These are phyloP conservation scores for Climacium dendroides DNA, from an alignment of 225 moss, liverwort and hornwort genomes.

Conservation along the genomic window DNA sequence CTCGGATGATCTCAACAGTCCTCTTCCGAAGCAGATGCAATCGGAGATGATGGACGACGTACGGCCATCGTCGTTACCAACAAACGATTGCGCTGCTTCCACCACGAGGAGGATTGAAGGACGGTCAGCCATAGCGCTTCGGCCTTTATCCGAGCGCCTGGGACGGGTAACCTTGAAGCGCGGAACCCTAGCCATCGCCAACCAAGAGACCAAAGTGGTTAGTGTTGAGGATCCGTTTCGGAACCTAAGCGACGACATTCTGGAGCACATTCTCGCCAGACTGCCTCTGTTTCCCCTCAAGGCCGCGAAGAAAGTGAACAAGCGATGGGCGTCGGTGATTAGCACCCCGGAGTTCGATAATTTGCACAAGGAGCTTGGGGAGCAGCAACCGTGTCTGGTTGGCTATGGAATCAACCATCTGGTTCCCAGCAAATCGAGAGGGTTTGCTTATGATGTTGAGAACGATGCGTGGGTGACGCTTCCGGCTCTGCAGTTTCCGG, in stretches of 20 bases:
- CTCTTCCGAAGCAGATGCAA: constrained; percentile 17
- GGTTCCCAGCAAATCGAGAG: constrained; percentile 23
- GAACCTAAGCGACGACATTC: constrained; percentile 22
- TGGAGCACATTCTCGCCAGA: constrained; percentile 28
- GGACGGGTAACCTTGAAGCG: constrained; percentile 1
- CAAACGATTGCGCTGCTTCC: background rate
- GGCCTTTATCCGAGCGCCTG: background rate
- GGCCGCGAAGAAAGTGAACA: constrained; percentile 26
- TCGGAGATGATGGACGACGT: background rate
- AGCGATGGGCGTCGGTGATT: constrained; percentile 14
- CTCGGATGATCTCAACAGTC: constrained; percentile 28
- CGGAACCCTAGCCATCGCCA: background rate
- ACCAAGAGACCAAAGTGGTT: background rate
- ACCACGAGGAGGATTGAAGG: background rate
- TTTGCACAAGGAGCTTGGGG: constrained; percentile 25
- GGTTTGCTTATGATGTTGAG: constrained; percentile 16
- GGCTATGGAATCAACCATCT: constrained; percentile 29
- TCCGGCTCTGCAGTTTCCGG: constrained; percentile 13
- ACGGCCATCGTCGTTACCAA: background rate
- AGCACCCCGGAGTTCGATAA: constrained; percentile 15
- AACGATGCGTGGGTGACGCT: constrained; percentile 14
- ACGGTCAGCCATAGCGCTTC: background rate
- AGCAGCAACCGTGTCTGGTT: constrained; percentile 33
- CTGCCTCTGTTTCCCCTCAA: constrained; percentile 25
- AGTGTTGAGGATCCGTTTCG: background rate